Evolutionary conservation across 331 rosid species (phyloP).

Genomic region (Phaseolus coccineus): DNA sequence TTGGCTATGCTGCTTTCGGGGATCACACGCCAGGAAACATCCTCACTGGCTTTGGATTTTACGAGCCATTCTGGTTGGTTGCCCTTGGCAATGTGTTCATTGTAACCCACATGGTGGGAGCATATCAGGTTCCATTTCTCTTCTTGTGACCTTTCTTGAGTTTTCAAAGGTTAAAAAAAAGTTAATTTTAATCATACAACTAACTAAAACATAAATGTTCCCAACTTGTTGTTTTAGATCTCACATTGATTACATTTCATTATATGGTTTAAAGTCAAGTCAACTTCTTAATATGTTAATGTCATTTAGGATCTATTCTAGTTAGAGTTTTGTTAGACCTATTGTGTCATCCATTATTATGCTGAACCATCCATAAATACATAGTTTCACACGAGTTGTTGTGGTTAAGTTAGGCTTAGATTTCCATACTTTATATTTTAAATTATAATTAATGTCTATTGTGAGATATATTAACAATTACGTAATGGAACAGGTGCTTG

Average conservation of each 20-base stretch:
- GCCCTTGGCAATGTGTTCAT: conserved; percentile 64
- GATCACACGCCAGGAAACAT: conserved; percentile 67
- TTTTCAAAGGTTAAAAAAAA: background rate
- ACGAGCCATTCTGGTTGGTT: conserved; percentile 61
- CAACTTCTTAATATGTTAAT: too few species aligned
- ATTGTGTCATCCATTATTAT: too few species aligned
- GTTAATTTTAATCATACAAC: background rate
- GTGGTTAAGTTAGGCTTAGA: too few species aligned
- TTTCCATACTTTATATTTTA: too few species aligned
- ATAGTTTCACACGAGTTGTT: too few species aligned
- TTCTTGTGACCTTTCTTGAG: background rate
- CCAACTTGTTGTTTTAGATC: background rate
- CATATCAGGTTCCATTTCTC: conserved; percentile 59
- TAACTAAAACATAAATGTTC: background rate
- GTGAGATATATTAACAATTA: too few species aligned
- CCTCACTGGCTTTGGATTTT: conserved; percentile 71
- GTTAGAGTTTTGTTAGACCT: too few species aligned
- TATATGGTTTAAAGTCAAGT: too few species aligned
- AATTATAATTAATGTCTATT: too few species aligned
- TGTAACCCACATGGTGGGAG: conserved; percentile 67
- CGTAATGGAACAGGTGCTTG: conserved; percentile 49
- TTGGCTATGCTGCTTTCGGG: conserved; percentile 80
- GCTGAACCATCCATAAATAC: too few species aligned
- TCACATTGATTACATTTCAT: too few species aligned
- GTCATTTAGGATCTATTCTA: too few species aligned